These are phyloP conservation scores for Cairneyella variabilis DNA, from an alignment of 495 filamentous ascomycete species.

Conservation along the genomic window DNA sequence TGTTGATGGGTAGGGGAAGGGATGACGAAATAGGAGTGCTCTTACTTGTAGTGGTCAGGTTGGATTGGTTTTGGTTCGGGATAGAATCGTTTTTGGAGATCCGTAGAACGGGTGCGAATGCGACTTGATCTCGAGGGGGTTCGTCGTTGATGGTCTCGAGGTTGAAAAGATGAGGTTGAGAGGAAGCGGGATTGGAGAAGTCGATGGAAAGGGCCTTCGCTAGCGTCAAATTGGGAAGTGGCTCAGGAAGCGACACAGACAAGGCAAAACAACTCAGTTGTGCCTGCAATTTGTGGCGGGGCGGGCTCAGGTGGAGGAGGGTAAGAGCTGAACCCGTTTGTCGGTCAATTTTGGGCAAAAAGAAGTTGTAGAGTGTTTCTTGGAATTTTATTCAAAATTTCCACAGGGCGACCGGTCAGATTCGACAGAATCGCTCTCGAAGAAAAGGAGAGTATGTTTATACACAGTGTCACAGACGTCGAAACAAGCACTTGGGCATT, in stretches of 20 bases:
- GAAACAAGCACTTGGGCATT: no score
- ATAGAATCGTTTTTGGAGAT: no score
- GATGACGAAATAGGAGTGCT: conserved; percentile 22
- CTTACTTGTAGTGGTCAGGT: no score
- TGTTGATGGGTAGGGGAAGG: conserved; percentile 8
- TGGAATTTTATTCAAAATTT: no score
- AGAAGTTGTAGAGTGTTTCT: no score
- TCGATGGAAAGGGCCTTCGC: conserved; percentile 12
- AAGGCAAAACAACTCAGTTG: conserved; percentile 8
- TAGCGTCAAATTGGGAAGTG: conserved; percentile 8
- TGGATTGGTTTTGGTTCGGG: no score
- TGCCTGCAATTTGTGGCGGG: conserved; percentile 7
- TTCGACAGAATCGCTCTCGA: no score
- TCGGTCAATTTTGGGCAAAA: no score
- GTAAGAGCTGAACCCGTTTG: no score
- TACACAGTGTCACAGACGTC: background rate
- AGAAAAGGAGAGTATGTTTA: no score
- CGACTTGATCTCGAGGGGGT: conserved; percentile 6
- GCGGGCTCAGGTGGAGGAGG: background rate
- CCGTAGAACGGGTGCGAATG: conserved; percentile 10
- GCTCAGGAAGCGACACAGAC: conserved; percentile 9
- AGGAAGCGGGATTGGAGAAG: conserved; percentile 15
- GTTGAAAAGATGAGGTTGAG: conserved; percentile 16
- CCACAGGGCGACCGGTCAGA: no score
- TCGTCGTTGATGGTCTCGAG: conserved; percentile 5